Evolutionary conservation across 495 filamentous ascomycete species (phyloP), one percentile per base, ranked within the genome.

Genomic region (Bombardia bombarda): DNA sequence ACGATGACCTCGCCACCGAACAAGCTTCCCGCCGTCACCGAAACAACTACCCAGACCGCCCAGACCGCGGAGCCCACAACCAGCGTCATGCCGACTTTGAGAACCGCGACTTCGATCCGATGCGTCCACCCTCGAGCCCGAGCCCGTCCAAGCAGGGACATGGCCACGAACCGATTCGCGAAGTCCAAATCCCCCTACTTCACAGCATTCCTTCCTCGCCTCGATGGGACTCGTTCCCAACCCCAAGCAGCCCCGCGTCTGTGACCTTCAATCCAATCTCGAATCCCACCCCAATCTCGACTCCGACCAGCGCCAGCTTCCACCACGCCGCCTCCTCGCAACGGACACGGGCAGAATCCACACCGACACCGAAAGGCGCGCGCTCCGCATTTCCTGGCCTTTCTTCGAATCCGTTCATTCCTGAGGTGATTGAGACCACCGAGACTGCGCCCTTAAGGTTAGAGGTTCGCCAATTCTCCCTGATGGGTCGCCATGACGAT

Each of bases 221-320:
- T 12, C 60, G 67, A 42, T 72, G 68, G 63, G 67, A 70, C 36
- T 68, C 69, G 30, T 52, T 68, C 23, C 51, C 53, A n/a, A n/a
- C n/a, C n/a, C n/a, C n/a, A 8, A 59, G 46, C 37, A 51, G 36
- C 40, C 22, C 40, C 12, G 40, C 46, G 19, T 36, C 43, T 21
- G 40, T 51, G 17, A 21, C 45, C 16, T 45, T 20, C 20, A 23
- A 43, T 19, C 24, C 46, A 5, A 40, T 12, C 32, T 17, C 41
- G 39, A 35, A 39, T 41, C 24, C 43, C 25, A n/a, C n/a, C 37
- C 50, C 47, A 28, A 45, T 33, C 40, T 44, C 42, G 39, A 46
- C 26, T 33, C 40, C 45, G 16, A 47, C 38, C 42, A 32, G 44
- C 32, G 19, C 23, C n/a, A 40, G 44, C 14, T 49, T 40, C 44